phyloP scores from a whole-genome alignment of 1,284 basidiomycete genomes.

The Heterobasidion parviporum region DNA sequence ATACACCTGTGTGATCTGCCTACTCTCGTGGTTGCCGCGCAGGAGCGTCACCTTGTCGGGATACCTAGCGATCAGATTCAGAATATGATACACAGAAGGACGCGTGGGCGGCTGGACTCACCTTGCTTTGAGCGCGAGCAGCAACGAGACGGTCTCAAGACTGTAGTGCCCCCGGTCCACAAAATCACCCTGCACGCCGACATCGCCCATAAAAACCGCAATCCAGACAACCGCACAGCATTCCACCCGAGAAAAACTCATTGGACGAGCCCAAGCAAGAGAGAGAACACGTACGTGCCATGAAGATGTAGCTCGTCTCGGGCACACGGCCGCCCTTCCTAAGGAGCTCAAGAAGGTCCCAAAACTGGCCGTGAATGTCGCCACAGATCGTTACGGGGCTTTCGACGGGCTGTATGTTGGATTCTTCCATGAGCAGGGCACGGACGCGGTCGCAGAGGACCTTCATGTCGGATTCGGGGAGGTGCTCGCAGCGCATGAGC shows the following conservation, averaged over 20 bases:
- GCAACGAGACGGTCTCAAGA: slow-evolving; percentile 88
- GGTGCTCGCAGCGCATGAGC: slow-evolving; percentile 77
- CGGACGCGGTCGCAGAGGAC: slow-evolving; percentile 82
- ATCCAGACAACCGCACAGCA: neutral
- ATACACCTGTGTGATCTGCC: slow-evolving; percentile 97
- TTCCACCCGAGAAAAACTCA: neutral
- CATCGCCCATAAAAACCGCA: neutral
- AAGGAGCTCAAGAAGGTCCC: slow-evolving; percentile 89
- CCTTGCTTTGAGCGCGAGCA: slow-evolving; percentile 90
- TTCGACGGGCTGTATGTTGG: slow-evolving; percentile 90
- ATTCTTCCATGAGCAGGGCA: slow-evolving; percentile 85
- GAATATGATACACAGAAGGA: neutral
- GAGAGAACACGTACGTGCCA: slow-evolving; percentile 66
- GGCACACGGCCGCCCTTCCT: slow-evolving; percentile 85
- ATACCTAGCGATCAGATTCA: slow-evolving; percentile 44
- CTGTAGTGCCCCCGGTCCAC: slow-evolving; percentile 96
- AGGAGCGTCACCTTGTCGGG: slow-evolving; percentile 89
- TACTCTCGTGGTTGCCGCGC: slow-evolving; percentile 91
- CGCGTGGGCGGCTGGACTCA: slow-evolving; percentile 21
- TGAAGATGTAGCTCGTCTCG: slow-evolving; percentile 94
- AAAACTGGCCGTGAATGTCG: slow-evolving; percentile 94
- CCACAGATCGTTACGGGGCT: slow-evolving; percentile 91
- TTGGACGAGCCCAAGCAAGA: neutral
- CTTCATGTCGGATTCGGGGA: slow-evolving; percentile 91
- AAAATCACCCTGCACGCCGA: slow-evolving; percentile 76